These are phyloP conservation scores for Hagleromyces aurorensis DNA, from an alignment of 805 yeast species.

Conservation along the genomic window DNA sequence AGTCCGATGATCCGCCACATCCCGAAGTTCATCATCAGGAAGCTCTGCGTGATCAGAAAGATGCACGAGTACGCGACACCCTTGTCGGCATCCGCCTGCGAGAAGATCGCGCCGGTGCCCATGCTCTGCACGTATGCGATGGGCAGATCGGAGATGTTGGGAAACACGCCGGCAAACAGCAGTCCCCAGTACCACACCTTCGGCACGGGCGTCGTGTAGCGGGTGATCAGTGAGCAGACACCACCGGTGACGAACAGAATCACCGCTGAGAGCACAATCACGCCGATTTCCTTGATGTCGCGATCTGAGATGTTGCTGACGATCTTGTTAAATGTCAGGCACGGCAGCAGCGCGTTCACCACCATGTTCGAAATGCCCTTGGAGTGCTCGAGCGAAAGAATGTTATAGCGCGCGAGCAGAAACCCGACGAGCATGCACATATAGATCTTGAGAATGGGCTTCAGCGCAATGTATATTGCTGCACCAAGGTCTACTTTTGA, in stretches of 20 bases:
- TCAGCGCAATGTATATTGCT: slow-evolving; percentile 68
- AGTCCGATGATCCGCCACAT: slow-evolving; percentile 58
- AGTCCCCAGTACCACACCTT: slow-evolving; percentile 71
- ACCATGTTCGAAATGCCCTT: slow-evolving; percentile 63
- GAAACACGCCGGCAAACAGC: slow-evolving; percentile 63
- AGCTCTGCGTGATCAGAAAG: slow-evolving; percentile 55
- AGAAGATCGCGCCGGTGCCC: slow-evolving; percentile 51
- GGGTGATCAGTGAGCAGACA: slow-evolving; percentile 34
- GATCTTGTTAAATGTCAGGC: slow-evolving; percentile 66
- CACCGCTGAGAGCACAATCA: slow-evolving; percentile 43
- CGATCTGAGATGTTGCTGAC: slow-evolving; percentile 56
- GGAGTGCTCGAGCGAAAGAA: slow-evolving; percentile 58
- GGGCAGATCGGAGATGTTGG: slow-evolving; percentile 77
- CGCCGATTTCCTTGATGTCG: slow-evolving; percentile 66
- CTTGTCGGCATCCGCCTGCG: slow-evolving; percentile 45
- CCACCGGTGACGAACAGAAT: slow-evolving; percentile 41
- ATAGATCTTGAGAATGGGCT: slow-evolving; percentile 82
- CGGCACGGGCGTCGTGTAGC: slow-evolving; percentile 52
- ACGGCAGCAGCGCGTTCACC: slow-evolving; percentile 63
- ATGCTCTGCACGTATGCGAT: slow-evolving; percentile 75
- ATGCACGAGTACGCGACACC: slow-evolving; percentile 81
- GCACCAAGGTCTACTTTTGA: slow-evolving; percentile 38
- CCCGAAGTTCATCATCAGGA: slow-evolving; percentile 69
- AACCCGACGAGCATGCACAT: slow-evolving; percentile 63
- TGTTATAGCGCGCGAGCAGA: slow-evolving; percentile 51